Base-by-base conservation (phyloP, 345 rosid species). In the Firmiana major region DNA sequence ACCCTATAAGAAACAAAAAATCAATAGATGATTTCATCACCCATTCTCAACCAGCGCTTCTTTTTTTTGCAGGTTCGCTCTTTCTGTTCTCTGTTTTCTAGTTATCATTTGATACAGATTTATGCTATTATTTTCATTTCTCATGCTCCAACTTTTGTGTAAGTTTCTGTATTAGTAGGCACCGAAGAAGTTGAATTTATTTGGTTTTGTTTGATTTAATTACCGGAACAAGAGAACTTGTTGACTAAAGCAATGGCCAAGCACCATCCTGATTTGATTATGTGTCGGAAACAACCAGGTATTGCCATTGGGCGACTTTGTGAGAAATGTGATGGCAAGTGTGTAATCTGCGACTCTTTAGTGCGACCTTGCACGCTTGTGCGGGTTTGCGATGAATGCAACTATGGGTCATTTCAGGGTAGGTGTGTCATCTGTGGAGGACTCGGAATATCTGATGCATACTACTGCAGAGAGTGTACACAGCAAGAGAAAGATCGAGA, bases 281-380 rank as follows among this genome's bases (percentile, higher is more conserved):
- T 90, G 92, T 90, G 91, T 82, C 49, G 89, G 78, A 90, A 90
- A 82, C 90, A 90, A 79, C 90, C 93, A 0, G 93, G 91, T 16
- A 90, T 87, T 68, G 92, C 93, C 43, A 90, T 88, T 24, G 93
- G 93, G 73, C 24, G 90, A 21, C 78, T 90, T 8, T 88, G 91
- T 45, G 92, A 87, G 81, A 89, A 87, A 76, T 83, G 86, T 21
- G 92, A 89, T 55, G 92, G 92, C 8, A 87, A 90, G 60, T 90
- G 93, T 67, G 91, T 90, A 46, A 81, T 90, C 21, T 90, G 93
- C 16, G 93, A 90, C 63, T 90, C 91, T 13, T 85, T 87, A 16
- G 90, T 88, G 63, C 88, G 90, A 60, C 91, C 93, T 9, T 88
- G 92, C 85, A 90, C 93, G 8, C 92, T 90, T 10, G 93, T 90